A percentile compares a stretch with the other conserved stretches of the same genome.
Conservation (phyloP, 257 asterid species). For the Leonotis leonurus region DNA sequence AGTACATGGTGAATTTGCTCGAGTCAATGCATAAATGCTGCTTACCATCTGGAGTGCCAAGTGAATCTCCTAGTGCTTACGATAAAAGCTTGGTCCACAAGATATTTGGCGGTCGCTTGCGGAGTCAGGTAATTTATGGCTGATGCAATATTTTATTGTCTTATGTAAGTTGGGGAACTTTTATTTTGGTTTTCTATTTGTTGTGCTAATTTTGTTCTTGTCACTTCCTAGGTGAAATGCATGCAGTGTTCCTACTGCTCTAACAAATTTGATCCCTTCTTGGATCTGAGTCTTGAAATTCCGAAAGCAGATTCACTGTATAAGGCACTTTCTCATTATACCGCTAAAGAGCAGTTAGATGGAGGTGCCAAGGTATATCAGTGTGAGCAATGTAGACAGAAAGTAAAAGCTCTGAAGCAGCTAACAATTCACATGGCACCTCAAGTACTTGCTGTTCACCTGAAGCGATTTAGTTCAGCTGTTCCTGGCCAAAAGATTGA, state of each 20-base stretch:
- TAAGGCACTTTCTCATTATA: slow-evolving; percentile 82
- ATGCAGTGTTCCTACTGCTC: slow-evolving; percentile 90
- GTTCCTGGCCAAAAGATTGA: slow-evolving; percentile 64
- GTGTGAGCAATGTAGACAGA: slow-evolving; percentile 92
- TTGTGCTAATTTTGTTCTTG: background rate
- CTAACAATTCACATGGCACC: slow-evolving; percentile 79
- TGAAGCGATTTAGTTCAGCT: slow-evolving; percentile 78
- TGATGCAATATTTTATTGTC: background rate
- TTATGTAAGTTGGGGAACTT: background rate
- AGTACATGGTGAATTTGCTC: slow-evolving; percentile 89
- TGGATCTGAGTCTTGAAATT: slow-evolving; percentile 89
- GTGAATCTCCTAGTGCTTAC: slow-evolving; percentile 87
- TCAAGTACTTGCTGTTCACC: slow-evolving; percentile 79
- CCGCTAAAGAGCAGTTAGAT: slow-evolving; percentile 79
- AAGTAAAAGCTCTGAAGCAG: slow-evolving; percentile 90
- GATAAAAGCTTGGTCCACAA: slow-evolving; percentile 96
- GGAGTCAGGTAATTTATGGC: slow-evolving; percentile 95
- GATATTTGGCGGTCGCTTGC: slow-evolving; percentile 89
- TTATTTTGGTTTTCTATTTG: background rate
- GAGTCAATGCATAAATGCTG: slow-evolving; percentile 99
- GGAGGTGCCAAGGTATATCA: slow-evolving; percentile 88
- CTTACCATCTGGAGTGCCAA: slow-evolving; percentile 91
- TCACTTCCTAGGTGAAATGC: slow-evolving; percentile 72
- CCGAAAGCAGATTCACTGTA: slow-evolving; percentile 61
- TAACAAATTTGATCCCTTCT: slow-evolving; percentile 82